Evolutionary conservation across 768 basidiomycete species (phyloP), one percentile per base, ranked within the genome.

Genomic region (Amyloporia xantha): DNA sequence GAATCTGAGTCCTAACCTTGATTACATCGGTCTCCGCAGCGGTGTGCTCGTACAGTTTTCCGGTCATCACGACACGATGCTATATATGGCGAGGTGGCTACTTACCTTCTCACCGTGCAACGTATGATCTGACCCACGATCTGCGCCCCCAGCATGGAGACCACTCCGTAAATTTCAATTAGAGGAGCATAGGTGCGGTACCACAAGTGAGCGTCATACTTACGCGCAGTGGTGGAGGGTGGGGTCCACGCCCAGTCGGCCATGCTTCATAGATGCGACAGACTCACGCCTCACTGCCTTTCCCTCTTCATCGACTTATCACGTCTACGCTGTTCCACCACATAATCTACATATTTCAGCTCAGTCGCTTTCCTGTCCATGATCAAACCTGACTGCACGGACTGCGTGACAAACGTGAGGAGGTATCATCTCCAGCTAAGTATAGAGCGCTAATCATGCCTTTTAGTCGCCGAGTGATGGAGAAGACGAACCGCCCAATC

Each of bases 391-490:
- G 43, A 47, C n/a, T 46, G 50, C 40, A 19, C 27, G 15, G 42
- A 47, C 33, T 51, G 50, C 30, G 50, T 38, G 37, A 28, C 38
- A 27, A 35, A 41, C 33, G 48, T 46, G 44, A 51, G 43, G 25
- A 36, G 26, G 26, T 40, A 45, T 35, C 24, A 20, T 38, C 37
- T 47, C 40, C 43, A 39, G 30, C 24, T n/a, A 45, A 41, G 15
- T 17, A 3, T 12, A 30, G 21, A 39, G 50, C 50, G 50, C 50
- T 51, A 47, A 51, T 51, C 50, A 51, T 27, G 21, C 28, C 20
- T 13, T 24, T 26, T 33, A 30, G 21, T 36, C 50, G 17, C 17
- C 44, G 20, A 15, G 20, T 15, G 24, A 44, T 28, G 45, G 19
- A 17, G 30, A 39, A 2, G 25, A 25, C 15, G 4, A n/a, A 15